phyloP scores from a whole-genome alignment of 176 grass and related monocot genomes.

The Carex kokanica region DNA sequence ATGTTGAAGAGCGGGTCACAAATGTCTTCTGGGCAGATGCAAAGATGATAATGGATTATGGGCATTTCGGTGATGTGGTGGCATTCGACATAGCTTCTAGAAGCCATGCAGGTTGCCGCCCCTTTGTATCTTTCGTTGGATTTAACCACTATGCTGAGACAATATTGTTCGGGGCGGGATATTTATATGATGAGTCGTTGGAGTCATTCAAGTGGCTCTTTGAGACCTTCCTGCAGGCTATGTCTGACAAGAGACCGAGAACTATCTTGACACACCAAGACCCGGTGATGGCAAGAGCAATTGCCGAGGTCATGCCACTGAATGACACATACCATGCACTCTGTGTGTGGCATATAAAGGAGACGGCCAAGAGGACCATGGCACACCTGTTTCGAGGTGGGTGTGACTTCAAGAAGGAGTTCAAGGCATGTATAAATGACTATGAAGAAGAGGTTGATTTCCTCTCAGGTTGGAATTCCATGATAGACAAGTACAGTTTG shows the following conservation, averaged over 20 bases:
- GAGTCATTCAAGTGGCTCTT: constrained; percentile 65
- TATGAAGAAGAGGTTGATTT: constrained; percentile 50
- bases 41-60: constrained; percentile 49
- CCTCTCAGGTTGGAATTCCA: constrained; percentile 45
- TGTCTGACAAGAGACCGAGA: constrained; percentile 46
- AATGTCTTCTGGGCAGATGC: constrained; percentile 56
- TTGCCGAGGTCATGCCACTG: constrained; percentile 41
- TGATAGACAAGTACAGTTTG: constrained; percentile 56
- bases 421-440: constrained; percentile 58
- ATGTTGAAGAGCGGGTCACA: constrained; percentile 43
- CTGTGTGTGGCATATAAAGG: constrained; percentile 46
- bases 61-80: constrained; percentile 46
- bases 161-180: constrained; percentile 41
- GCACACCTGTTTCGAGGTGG: constrained; percentile 37
- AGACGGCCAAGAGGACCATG: constrained; percentile 36
- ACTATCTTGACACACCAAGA: constrained; percentile 51
- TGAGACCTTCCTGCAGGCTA: constrained; percentile 48
- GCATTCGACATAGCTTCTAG: constrained; percentile 44
- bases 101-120: constrained; percentile 28
- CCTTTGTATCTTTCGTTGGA: constrained; percentile 53
- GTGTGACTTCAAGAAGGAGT: constrained; percentile 54
- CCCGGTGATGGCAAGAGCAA: constrained; percentile 34
- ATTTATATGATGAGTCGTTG: constrained; percentile 43
- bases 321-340: constrained; percentile 40
- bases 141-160: constrained; percentile 51